phyloP scores from a whole-genome alignment of 345 rosid species.

The Balakata baccata region DNA sequence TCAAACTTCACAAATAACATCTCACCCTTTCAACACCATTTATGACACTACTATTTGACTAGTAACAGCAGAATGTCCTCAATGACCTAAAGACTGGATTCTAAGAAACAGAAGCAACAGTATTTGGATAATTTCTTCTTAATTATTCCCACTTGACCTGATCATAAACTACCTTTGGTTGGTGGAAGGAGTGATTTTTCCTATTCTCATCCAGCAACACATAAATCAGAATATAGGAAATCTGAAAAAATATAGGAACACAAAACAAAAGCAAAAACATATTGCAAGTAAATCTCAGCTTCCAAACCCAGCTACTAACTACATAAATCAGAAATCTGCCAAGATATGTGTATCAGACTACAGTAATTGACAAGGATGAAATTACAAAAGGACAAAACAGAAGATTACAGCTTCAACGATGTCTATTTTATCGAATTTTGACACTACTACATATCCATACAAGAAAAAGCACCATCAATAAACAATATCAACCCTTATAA shows the following conservation, averaged over 20 bases:
- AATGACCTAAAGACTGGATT: not conserved
- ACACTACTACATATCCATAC: not conserved
- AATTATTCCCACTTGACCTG: not conserved
- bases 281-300: not conserved
- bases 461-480: not conserved
- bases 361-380: too few relatives aligned
- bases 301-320: too few relatives aligned
- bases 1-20: not conserved
- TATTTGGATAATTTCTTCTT: not conserved
- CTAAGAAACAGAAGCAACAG: not conserved
- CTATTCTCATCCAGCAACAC: not conserved
- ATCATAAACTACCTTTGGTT: not conserved
- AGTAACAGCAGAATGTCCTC: not conserved
- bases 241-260: not conserved
- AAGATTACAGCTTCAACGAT: not conserved
- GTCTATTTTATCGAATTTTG: not conserved
- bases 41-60: not conserved
- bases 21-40: not conserved
- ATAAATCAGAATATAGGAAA: too few relatives aligned
- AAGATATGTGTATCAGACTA: too few relatives aligned
- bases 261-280: not conserved
- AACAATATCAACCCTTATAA: not conserved
- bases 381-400: not conserved
- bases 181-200: not conserved
- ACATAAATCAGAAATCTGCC: too few relatives aligned